phyloP scores from a whole-genome alignment of 495 filamentous ascomycete species.

The Cairneyella variabilis region DNA sequence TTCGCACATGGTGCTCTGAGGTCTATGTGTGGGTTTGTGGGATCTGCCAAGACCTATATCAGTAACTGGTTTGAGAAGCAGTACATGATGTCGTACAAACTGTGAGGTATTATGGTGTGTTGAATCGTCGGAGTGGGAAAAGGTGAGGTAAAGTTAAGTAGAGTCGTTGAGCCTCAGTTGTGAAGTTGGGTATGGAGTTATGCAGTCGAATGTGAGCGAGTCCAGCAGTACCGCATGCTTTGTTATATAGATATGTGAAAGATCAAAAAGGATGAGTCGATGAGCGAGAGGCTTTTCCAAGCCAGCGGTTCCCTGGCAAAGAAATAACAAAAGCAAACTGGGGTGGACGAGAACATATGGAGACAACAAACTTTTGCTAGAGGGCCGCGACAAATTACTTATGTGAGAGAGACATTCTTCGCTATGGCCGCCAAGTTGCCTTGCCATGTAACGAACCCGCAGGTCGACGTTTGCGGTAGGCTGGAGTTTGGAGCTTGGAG shows the following conservation, averaged over 20 bases:
- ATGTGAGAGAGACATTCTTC: constrained; percentile 17
- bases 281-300: background rate
- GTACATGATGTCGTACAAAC: too few relatives aligned
- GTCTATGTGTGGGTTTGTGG: too few relatives aligned
- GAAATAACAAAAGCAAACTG: constrained; percentile 20
- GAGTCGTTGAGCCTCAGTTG: background rate
- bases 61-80: too few relatives aligned
- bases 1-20: constrained; percentile 57
- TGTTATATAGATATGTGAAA: constrained; percentile 14
- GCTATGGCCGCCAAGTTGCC: constrained; percentile 22
- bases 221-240: constrained; percentile 17
- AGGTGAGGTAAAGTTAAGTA: background rate
- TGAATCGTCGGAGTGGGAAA: background rate
- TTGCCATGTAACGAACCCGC: constrained; percentile 5
- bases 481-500: constrained; percentile 6
- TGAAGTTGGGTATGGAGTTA: background rate
- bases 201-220: constrained; percentile 1
- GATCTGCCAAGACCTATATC: too few relatives aligned
- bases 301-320: constrained; percentile 6
- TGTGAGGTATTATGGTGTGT: too few relatives aligned
- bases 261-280: background rate
- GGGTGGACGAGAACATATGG: background rate
- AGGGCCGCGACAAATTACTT: constrained; percentile 15
- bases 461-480: constrained; percentile 9
- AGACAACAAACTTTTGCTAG: background rate